Evolutionary conservation across 306 rosid genomes (phyloP).

Genomic region (Rosa persica): DNA sequence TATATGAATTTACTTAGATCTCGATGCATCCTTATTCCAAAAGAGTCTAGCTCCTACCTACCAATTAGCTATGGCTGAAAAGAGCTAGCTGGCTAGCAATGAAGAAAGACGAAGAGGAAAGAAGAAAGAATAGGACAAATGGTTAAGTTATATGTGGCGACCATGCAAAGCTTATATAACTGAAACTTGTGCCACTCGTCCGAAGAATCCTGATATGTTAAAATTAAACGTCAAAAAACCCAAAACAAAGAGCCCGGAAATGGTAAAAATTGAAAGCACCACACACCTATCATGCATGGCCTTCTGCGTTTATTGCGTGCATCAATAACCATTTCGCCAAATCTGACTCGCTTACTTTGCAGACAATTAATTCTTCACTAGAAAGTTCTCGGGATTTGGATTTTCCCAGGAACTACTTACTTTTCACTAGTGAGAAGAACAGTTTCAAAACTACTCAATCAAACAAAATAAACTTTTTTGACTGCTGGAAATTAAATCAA

Average conservation of each 20-base stretch:
- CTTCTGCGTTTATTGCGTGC: not conserved
- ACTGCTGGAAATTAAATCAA: not conserved
- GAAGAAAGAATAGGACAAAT: not conserved
- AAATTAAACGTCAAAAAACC: not conserved
- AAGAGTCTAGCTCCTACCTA: not conserved
- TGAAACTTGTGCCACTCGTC: not conserved
- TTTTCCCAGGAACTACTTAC: not conserved
- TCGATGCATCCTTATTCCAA: not conserved
- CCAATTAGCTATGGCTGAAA: not conserved
- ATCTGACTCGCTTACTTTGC: not conserved
- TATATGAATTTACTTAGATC: not conserved
- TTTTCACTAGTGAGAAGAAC: not conserved
- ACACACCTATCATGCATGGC: not conserved
- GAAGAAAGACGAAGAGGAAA: not conserved
- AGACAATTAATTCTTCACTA: not conserved
- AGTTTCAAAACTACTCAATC: not conserved
- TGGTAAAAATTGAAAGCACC: not conserved
- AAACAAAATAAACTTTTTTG: not conserved
- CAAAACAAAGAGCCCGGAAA: not conserved
- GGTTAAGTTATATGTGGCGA: not conserved
- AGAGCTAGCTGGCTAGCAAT: not conserved
- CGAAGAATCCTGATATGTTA: not conserved
- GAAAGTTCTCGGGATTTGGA: constrained; percentile 1
- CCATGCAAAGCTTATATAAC: not conserved
- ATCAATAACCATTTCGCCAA: constrained; percentile 1